phyloP scores from a whole-genome alignment of 108 stramenopile species.

The Heterococcus sp. region DNA sequence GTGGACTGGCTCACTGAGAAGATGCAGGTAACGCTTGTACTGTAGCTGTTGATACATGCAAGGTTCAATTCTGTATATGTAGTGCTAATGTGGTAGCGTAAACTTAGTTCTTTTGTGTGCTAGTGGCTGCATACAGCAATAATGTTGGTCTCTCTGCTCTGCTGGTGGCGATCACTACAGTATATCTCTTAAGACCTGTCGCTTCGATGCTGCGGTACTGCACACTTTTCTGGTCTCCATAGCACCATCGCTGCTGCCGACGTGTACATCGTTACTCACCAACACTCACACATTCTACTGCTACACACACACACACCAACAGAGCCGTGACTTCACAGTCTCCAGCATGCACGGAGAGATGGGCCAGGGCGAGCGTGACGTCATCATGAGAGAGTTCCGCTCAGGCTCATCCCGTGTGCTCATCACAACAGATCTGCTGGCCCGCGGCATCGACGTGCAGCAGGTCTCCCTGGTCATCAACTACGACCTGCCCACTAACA shows the following conservation, averaged over 20 bases:
- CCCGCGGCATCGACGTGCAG: conserved; percentile 83
- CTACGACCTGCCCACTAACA: conserved; percentile 82
- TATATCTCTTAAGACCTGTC: no score
- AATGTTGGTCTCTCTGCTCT: no score
- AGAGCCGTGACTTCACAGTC: conserved; percentile 93
- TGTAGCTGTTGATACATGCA: no score
- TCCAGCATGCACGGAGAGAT: conserved; percentile 99
- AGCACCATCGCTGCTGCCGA: neutral
- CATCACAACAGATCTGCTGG: conserved; percentile 93
- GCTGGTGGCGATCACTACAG: no score
- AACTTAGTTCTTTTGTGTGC: no score
- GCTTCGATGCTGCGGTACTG: neutral
- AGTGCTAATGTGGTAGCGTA: no score
- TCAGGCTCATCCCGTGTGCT: conserved; percentile 97
- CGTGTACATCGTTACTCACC: neutral
- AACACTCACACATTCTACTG: neutral
- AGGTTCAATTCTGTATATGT: no score
- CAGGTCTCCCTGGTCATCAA: conserved; percentile 91
- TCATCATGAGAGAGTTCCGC: conserved; percentile 99
- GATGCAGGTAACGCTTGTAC: conserved; percentile 23
- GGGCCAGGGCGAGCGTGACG: conserved; percentile 98
- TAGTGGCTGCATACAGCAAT: no score
- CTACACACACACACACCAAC: neutral
- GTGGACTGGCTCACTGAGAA: conserved; percentile 96
- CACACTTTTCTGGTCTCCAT: neutral